Base-by-base conservation (phyloP, 2,329 filamentous ascomycete species). In the Aspergillus novofumigatus region DNA sequence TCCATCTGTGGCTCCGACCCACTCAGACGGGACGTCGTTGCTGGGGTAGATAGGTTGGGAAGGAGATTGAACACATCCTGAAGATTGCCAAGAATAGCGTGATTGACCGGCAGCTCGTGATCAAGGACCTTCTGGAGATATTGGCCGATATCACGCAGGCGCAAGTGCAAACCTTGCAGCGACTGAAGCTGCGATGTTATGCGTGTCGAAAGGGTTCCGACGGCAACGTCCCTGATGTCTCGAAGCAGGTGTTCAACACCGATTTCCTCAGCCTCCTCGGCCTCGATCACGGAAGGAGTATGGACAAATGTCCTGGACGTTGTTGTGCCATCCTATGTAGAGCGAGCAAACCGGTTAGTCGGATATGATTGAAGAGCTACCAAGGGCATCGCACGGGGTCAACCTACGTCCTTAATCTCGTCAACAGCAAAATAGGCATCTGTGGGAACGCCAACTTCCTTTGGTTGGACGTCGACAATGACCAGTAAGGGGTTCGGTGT, bases 371-470 rank as follows among this genome's bases (percentile, higher is more conserved):
- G 29, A 49, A 48, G 47, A 10, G 51, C 11, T 38, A 42, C 52
- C 20, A 29, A 11, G 20, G 17, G 41, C 47, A 56, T 47, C 51
- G 50, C 29, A 9, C 17, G 42, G 51, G 38, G 44, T 44, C 47
- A 53, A 80, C 88, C 71, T 79, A 97, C 92, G 81, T 99, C 94
- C 80, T 97, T 97, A 79, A 99, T 99, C 81, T 99, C 94, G 72
- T 99, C 94, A 51, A 99, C 91, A 4, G 94, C 94, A 80, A 99
- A 99, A 81, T 99, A 99, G 50, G 94, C 94, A 79, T 99, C 94
- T 52, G 94, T 99, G 21, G 94, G 94, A 54, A 99, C 94, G 60
- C 94, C 94, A 21, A 96, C 90, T 78, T 97, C 93, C 79, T 97
- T 97, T 25, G 94, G 93, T 77, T 97, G 93, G 61, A 99, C 94